Evolutionary conservation across 179 eudicot genomes (phyloP), one percentile per base, ranked within the genome.

Genomic region (Beta macrorhiza): DNA sequence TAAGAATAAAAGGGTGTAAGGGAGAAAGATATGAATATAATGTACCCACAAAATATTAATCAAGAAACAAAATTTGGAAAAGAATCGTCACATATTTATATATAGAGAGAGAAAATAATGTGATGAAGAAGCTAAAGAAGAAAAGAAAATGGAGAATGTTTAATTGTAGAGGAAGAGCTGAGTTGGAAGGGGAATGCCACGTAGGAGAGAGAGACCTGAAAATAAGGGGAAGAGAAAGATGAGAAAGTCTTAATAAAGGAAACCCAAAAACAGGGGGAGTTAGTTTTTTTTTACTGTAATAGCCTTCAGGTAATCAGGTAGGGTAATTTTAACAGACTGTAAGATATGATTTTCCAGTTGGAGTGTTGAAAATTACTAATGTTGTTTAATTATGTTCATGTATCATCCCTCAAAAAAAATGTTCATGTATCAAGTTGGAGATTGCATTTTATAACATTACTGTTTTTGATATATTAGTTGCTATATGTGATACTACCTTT

Each of bases 161-260:
- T 20, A 64, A 4, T 5, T 37, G 42, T 37, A 37, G 42, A 37
- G 57, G 10, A 44, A 37, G 12, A 59, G 76, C 45, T 74, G 74
- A 78, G 45, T 17, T 64, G 76, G 78, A 53, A 61, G 56, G 49
- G 42, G 14, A 12, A 29, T 9, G 84, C 70, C 81, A 84, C 80
- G 86, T 81, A 84, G 82, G 81, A 80, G 68, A 19, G 67, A 68
- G 67, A 68, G 58, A n/a, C 61, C 72, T n/a, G 20, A 72, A 83
- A 80, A 76, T 29, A 55, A 78, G 79, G 68, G 69, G 3, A 71
- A 51, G 0, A 63, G 25, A 62, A 25, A 67, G 72, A 12, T 57
- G 52, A 55, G 62, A 61, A 73, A 64, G 12, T 19, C 70, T 14
- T 17, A 65, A n/a, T 5, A 80, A 65, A 52, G 81, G 64, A n/a